Conservation (phyloP, 2,329 filamentous ascomycete species). For the Aspergillus udagawae region DNA sequence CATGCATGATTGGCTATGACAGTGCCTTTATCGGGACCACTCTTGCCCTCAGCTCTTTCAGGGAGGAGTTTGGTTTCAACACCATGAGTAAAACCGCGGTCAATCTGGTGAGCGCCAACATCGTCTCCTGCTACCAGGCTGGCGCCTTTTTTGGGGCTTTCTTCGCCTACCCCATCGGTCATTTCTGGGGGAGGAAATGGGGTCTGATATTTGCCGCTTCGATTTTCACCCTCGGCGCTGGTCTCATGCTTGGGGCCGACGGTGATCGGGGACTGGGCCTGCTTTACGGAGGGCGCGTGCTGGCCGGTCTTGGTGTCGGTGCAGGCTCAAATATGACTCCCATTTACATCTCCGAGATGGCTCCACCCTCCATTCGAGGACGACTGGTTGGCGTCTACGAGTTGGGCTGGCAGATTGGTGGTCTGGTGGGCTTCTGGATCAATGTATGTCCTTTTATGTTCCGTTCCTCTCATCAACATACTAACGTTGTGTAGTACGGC, state of each 20-base stretch:
- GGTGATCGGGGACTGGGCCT: constrained; percentile 59
- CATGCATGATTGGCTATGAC: constrained; percentile 61
- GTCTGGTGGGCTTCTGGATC: constrained; percentile 51
- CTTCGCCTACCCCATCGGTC: constrained; percentile 61
- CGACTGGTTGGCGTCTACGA: constrained; percentile 58
- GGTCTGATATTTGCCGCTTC: constrained; percentile 59
- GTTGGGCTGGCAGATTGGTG: constrained; percentile 52
- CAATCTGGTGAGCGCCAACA: constrained; percentile 65
- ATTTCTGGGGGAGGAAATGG: constrained; percentile 64
- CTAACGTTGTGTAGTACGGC: constrained; percentile 45
- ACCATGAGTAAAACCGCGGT: constrained; percentile 46
- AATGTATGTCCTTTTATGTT: constrained; percentile 27
- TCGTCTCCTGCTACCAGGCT: constrained; percentile 77
- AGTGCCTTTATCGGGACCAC: constrained; percentile 77
- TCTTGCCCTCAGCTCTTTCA: constrained; percentile 66
- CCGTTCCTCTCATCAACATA: constrained; percentile 10
- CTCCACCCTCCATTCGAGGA: constrained; percentile 56
- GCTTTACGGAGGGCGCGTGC: constrained; percentile 54
- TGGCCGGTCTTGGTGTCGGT: constrained; percentile 56
- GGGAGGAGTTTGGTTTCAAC: constrained; percentile 62
- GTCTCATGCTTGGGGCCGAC: constrained; percentile 66
- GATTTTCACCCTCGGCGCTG: constrained; percentile 67
- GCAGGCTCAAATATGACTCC: constrained; percentile 55
- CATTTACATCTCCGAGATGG: constrained; percentile 57
- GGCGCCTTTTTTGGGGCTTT: constrained; percentile 80